Percentiles rank a stretch among this genome's conserved stretches.
These are phyloP conservation scores for Alternaria sp. DNA, from an alignment of 2,329 filamentous ascomycete species.

Conservation along the genomic window DNA sequence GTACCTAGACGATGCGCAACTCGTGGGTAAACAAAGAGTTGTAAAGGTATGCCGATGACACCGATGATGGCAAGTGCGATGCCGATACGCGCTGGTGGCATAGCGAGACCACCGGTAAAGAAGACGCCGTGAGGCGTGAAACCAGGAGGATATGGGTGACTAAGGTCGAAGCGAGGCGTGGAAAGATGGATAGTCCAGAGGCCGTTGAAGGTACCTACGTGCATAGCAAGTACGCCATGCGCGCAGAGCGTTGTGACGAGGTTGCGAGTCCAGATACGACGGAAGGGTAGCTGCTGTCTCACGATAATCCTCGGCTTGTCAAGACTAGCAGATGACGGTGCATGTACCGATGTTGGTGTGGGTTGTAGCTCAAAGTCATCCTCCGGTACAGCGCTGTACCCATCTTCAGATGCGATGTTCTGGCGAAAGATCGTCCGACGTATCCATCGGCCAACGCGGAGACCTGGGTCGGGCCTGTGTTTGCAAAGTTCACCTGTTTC, in stretches of 20 bases:
- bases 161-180: conserved; percentile 51
- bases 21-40: conserved; percentile 55
- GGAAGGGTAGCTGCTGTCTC: conserved; percentile 51
- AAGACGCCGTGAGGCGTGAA: conserved; percentile 49
- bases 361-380: conserved; percentile 41
- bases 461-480: conserved; percentile 50
- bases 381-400: conserved; percentile 40
- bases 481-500: conserved; percentile 58
- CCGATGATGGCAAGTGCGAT: conserved; percentile 57
- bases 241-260: conserved; percentile 53
- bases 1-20: conserved; percentile 52
- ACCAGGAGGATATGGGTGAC: conserved; percentile 38
- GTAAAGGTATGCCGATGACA: conserved; percentile 54
- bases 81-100: conserved; percentile 56
- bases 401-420: conserved; percentile 20
- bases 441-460: conserved; percentile 50
- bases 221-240: conserved; percentile 55
- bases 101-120: conserved; percentile 57
- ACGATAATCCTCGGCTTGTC: conserved; percentile 18
- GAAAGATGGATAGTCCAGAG: conserved; percentile 60
- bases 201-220: conserved; percentile 57
- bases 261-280: conserved; percentile 56
- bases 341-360: conserved; percentile 32
- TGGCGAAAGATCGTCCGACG: conserved; percentile 41
- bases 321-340: background rate